phyloP scores from a whole-genome alignment of 371 early-diverging fungal species.

The Umbelopsis sp. region DNA sequence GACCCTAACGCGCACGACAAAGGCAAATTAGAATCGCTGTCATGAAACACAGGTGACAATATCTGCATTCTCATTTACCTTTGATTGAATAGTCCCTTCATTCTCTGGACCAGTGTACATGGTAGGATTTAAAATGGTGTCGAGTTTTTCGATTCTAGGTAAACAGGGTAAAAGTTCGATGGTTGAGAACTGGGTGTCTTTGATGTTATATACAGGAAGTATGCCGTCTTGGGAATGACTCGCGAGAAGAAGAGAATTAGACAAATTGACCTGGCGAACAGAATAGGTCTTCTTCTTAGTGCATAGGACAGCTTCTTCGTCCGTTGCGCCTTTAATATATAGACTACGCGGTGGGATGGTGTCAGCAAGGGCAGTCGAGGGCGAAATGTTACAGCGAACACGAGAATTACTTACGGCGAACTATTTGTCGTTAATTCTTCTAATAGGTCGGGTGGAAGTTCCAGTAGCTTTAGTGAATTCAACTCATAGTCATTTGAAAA shows the following conservation, averaged over 20 bases:
- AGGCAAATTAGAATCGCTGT: background rate
- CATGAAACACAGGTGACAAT: no score
- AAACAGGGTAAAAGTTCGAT: constrained; percentile 50
- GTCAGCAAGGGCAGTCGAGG: background rate
- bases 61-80: constrained; percentile 23
- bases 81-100: constrained; percentile 25
- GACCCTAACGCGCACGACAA: background rate
- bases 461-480: constrained; percentile 1
- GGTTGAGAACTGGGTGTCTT: constrained; percentile 33
- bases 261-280: constrained; percentile 56
- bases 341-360: background rate
- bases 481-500: constrained; percentile 1
- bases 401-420: background rate
- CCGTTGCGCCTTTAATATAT: constrained; percentile 47
- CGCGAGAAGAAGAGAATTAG: constrained; percentile 53
- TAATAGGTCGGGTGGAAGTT: background rate
- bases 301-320: constrained; percentile 64
- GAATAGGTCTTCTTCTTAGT: constrained; percentile 49
- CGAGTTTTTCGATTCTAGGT: constrained; percentile 44
- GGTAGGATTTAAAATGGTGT: constrained; percentile 33
- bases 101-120: constrained; percentile 45
- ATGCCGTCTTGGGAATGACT: background rate
- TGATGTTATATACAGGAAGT: constrained; percentile 14
- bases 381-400: background rate
- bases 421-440: background rate